Evolutionary conservation across 1,139 yeast genomes (phyloP).

Genomic region (Yamadazyma spencermartinsiae): DNA sequence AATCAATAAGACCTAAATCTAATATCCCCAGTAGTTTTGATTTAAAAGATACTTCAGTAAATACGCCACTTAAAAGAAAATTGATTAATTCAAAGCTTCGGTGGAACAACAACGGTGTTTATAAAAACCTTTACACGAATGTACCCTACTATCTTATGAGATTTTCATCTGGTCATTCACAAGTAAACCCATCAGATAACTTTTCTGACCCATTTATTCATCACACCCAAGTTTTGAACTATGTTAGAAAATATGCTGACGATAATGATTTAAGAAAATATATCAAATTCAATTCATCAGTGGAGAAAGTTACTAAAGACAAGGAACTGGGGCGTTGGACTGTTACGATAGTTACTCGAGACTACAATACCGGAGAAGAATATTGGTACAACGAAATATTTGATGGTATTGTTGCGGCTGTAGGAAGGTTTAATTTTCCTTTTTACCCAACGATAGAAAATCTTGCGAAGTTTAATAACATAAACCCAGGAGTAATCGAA

Average conservation of each 20-base stretch:
- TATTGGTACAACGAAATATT: slow-evolving; percentile 40
- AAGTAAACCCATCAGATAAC: slow-evolving; percentile 7
- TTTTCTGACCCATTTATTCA: slow-evolving; percentile 47
- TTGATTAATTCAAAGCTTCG: not conserved
- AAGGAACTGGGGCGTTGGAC: slow-evolving; percentile 34
- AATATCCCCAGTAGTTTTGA: slow-evolving; percentile 22
- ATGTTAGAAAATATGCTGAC: slow-evolving; percentile 39
- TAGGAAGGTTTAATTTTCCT: slow-evolving; percentile 55
- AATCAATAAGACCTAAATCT: slow-evolving; percentile 27
- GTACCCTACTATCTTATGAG: slow-evolving; percentile 61
- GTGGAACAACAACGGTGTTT: slow-evolving; percentile 42
- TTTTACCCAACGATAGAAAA: slow-evolving; percentile 50
- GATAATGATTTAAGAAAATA: slow-evolving; percentile 25
- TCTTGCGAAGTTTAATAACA: slow-evolving; percentile 44
- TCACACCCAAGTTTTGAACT: slow-evolving; percentile 47
- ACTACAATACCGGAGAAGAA: slow-evolving; percentile 25
- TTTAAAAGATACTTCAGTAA: slow-evolving; percentile 13
- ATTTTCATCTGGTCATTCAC: slow-evolving; percentile 29
- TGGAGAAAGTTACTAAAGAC: slow-evolving; percentile 31
- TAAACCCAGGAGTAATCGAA: slow-evolving; percentile 45
- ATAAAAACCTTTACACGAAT: slow-evolving; percentile 58
- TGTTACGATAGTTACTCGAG: slow-evolving; percentile 31
- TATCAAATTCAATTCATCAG: slow-evolving; percentile 33
- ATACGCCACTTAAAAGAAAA: not conserved
- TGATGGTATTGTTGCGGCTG: slow-evolving; percentile 51